Conservation (phyloP, 371 early-diverging fungal species). For the Mortierella sp. region DNA sequence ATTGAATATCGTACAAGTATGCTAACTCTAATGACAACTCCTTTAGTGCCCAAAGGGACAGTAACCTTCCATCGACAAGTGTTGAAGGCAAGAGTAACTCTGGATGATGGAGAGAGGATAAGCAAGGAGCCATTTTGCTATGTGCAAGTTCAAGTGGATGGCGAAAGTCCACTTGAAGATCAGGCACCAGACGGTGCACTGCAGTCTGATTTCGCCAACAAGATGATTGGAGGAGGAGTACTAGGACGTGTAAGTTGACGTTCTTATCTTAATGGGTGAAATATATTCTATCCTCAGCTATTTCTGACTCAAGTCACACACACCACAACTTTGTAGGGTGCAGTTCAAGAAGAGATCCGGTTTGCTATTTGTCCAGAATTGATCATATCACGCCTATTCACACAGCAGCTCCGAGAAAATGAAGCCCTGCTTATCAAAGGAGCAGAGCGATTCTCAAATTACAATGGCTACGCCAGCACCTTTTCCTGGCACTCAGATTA, state of each 20-base stretch:
- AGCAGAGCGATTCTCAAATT: constrained; percentile 63
- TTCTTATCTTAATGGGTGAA: neutral
- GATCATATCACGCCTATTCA: constrained; percentile 63
- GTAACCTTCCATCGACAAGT: constrained; percentile 63
- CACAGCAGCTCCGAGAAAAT: constrained; percentile 57
- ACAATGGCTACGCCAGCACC: constrained; percentile 63
- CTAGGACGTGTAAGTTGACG: constrained; percentile 38
- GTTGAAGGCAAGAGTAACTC: constrained; percentile 49
- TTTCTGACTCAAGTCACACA: neutral
- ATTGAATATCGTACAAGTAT: neutral
- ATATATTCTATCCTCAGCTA: neutral
- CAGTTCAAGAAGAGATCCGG: constrained; percentile 72
- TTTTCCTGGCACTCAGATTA: constrained; percentile 61
- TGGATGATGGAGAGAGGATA: constrained; percentile 18
- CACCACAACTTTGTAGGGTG: constrained; percentile 52
- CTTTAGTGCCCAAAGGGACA: constrained; percentile 54
- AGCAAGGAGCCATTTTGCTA: constrained; percentile 23
- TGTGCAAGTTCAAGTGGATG: constrained; percentile 59
- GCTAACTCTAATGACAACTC: neutral
- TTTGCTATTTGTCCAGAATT: constrained; percentile 69
- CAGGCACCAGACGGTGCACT: constrained; percentile 44
- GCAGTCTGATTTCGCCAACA: constrained; percentile 69
- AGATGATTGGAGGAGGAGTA: constrained; percentile 65
- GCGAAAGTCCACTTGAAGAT: constrained; percentile 54
- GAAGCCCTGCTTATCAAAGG: constrained; percentile 65